phyloP scores from a whole-genome alignment of 352 stramenopile species.

The Phytophthora podocarpi region DNA sequence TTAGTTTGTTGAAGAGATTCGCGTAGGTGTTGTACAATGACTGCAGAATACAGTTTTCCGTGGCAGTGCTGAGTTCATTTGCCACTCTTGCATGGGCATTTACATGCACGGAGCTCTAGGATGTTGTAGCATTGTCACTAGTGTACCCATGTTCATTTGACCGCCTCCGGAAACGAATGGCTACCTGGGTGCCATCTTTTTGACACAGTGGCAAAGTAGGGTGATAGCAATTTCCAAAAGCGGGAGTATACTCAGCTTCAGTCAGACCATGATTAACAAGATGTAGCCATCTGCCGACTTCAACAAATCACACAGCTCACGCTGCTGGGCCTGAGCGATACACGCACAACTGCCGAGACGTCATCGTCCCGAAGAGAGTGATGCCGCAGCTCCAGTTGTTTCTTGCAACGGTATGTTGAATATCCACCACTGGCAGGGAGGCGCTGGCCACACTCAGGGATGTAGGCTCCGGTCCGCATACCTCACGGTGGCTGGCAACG shows the following conservation, averaged over 20 bases:
- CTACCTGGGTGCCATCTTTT: conserved; percentile 16
- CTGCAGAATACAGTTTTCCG: not conserved
- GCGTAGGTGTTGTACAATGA: not conserved
- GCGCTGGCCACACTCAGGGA: conserved; percentile 6
- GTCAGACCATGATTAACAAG: conserved; percentile 23
- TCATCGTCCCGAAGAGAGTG: conserved; percentile 45
- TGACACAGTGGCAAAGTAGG: conserved; percentile 1
- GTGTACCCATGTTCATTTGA: conserved; percentile 21
- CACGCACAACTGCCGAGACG: conserved; percentile 31
- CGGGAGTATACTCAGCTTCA: not conserved
- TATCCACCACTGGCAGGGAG: conserved; percentile 32
- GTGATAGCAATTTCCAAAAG: too few relatives aligned
- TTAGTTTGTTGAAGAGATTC: conserved; percentile 11
- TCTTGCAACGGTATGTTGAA: conserved; percentile 39
- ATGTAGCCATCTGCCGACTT: conserved; percentile 16
- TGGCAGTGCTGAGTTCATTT: not conserved
- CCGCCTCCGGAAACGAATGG: conserved; percentile 17
- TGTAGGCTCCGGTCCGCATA: conserved; percentile 4
- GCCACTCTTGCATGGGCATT: too few relatives aligned
- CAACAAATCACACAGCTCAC: conserved; percentile 12
- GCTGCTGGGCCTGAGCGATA: conserved; percentile 24
- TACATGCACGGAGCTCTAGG: too few relatives aligned
- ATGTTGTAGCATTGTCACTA: conserved; percentile 16
- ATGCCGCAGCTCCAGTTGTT: conserved; percentile 31
- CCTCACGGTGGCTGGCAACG: conserved; percentile 23